A percentile compares a stretch with the other conserved stretches of the same genome.
These are phyloP conservation scores for Neoboletus magnificus DNA, from an alignment of 768 basidiomycete species.

Conservation along the genomic window DNA sequence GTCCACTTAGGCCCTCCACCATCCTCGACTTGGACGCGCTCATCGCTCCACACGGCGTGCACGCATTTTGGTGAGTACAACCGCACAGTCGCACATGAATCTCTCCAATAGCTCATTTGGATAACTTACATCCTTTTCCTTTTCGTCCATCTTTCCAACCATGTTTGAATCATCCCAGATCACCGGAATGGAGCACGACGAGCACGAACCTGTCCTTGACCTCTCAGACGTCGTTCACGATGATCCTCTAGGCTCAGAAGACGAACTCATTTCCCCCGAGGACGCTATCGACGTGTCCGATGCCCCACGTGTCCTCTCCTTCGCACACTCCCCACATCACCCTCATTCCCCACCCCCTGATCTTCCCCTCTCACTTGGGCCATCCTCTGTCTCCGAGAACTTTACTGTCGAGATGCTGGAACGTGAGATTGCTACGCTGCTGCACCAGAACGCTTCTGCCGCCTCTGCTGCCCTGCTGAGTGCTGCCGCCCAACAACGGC, in stretches of 20 bases:
- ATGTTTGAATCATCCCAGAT: constrained; percentile 9
- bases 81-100: background rate
- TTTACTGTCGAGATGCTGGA: constrained; percentile 74
- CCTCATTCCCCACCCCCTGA: constrained; percentile 21
- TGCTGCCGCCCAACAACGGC: constrained; percentile 68
- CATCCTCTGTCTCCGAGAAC: constrained; percentile 41
- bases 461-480: constrained; percentile 61
- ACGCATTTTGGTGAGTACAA: constrained; percentile 16
- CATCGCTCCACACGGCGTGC: constrained; percentile 20
- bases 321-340: constrained; percentile 15
- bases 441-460: constrained; percentile 72
- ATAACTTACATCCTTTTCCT: background rate
- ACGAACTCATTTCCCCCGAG: constrained; percentile 32
- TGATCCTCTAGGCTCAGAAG: constrained; percentile 63
- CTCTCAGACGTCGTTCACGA: constrained; percentile 86
- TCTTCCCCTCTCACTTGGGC: constrained; percentile 37
- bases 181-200: constrained; percentile 47
- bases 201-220: constrained; percentile 60
- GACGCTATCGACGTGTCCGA: constrained; percentile 31
- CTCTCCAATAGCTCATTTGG: background rate
- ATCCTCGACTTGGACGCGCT: constrained; percentile 20
- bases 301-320: constrained; percentile 31
- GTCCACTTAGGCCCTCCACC: background rate
- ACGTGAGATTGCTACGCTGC: constrained; percentile 69
- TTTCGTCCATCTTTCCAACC: background rate